Base-by-base conservation (phyloP, 306 rosid species). In the Prunus fruticosa region DNA sequence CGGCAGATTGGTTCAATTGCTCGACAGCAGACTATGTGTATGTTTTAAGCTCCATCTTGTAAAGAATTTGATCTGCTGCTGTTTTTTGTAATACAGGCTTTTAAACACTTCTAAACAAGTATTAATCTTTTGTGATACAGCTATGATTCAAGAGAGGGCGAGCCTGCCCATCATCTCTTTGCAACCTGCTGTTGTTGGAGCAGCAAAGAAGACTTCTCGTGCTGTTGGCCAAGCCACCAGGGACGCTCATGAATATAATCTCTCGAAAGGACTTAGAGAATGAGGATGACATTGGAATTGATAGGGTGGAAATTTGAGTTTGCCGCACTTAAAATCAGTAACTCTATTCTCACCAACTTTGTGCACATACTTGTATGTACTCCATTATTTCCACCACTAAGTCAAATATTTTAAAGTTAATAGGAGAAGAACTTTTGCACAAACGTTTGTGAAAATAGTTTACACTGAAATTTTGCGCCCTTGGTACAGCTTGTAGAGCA, bases 121-220 rank as follows among this genome's bases (percentile, higher is more conserved):
- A 18, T 47, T 43, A 38, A 65, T 34, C 13, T 57, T 18, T 74
- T 71, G 54, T 78, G 81, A 60, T 78, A 11, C 91, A 92, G 99
- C 97, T 22, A 89, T 95, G 91, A 95, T 95, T 77, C 79, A 90
- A 81, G 99, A 92, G 87, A 92, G 99, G 77, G 99, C 97, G n/a
- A 90, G 76, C 81, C 84, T 92, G 69, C 99, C 99, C 0, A 60
- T 82, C 52, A 95, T 95, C 84, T 89, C 97, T 12, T 73, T 95
- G 79, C 92, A 84, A 67, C 97, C 96, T 22, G 96, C 83, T 34
- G 97, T 95, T 53, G 93, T 82, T 23, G 96, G 96, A 80, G 96
- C 97, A 50, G 97, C 99, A 58, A 92, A 87, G 86, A 92, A 92
- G 89, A 95, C 99, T 53, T 83, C 97, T 16, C 89, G 67, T 61